Conservation (phyloP, 768 basidiomycete species). For the Collybia sordida region DNA sequence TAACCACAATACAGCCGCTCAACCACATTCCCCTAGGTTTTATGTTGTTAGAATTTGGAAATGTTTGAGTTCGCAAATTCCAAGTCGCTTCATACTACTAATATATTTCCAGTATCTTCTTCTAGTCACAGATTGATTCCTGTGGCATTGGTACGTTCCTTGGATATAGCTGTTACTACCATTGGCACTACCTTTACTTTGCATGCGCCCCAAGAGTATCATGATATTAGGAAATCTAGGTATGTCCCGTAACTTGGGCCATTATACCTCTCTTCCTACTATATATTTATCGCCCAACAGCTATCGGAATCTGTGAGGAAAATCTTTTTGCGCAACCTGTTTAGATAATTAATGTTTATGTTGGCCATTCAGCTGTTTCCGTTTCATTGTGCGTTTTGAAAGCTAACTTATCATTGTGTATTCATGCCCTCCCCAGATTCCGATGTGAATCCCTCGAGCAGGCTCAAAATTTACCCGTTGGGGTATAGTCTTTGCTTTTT, state of each 20-base stretch:
- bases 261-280: not conserved
- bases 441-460: too few relatives aligned
- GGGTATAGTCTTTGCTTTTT: too few relatives aligned
- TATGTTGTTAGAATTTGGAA: slow-evolving; percentile 6
- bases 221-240: not conserved
- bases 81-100: not conserved
- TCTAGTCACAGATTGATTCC: too few relatives aligned
- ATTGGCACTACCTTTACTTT: too few relatives aligned
- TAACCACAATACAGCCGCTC: not conserved
- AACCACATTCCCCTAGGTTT: not conserved
- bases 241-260: not conserved
- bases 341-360: not conserved
- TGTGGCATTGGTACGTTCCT: too few relatives aligned
- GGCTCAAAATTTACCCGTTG: too few relatives aligned
- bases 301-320: not conserved
- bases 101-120: not conserved
- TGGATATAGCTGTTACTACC: too few relatives aligned
- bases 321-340: not conserved
- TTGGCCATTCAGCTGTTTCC: not conserved
- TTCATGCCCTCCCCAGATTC: too few relatives aligned
- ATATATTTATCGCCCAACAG: not conserved
- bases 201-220: not conserved
- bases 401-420: too few relatives aligned
- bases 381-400: too few relatives aligned
- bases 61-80: not conserved